Evolutionary conservation across 2,329 filamentous ascomycete species (phyloP), one percentile per base, ranked within the genome.

Genomic region (Trichoderma aggressivum): DNA sequence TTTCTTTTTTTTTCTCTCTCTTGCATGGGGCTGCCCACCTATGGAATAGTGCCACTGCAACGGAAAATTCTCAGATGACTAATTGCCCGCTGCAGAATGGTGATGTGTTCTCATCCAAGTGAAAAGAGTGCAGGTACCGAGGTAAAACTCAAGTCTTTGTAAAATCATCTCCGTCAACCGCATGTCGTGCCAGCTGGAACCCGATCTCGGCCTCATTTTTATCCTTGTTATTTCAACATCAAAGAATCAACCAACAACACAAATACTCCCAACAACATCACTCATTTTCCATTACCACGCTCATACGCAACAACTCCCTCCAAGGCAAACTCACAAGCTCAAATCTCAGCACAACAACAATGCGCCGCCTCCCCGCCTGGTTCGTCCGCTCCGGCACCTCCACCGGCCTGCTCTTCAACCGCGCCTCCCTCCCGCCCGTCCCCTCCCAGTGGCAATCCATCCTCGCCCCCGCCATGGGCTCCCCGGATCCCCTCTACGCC

Each of bases 371-470:
- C 63, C 81, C 82, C 16, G 82, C 82, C 3, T 78, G 80, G 71
- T 84, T 84, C 73, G 80, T 81, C 59, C 88, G 90, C 60, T 90
- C 90, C 65, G 90, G 91, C 30, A 92, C 90, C n/a, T 92, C 90
- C 18, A 87, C 90, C 72, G 90, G 88, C 16, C 82, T 92, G 36
- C 85, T 92, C 75, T 76, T 85, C 58, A 76, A 78, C 43, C 77
- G 79, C 16, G 72, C 72, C 32, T 75, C 81, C 61, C 80, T 85
- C 1, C 82, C 83, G 1, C 81, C 82, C 1, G 73, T 78, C 1
- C 75, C 78, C 58, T 71, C 75, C 1, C 74, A 80, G 71, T 85
- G 83, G 74, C 79, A 82, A 5, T 75, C 81, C 0, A 86, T 92
- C 21, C 89, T 92, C 72, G 83, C 84, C 24, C 82, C 85, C 3